Conservation (phyloP, 2,329 filamentous ascomycete genomes). For the Saccharata proteae region DNA sequence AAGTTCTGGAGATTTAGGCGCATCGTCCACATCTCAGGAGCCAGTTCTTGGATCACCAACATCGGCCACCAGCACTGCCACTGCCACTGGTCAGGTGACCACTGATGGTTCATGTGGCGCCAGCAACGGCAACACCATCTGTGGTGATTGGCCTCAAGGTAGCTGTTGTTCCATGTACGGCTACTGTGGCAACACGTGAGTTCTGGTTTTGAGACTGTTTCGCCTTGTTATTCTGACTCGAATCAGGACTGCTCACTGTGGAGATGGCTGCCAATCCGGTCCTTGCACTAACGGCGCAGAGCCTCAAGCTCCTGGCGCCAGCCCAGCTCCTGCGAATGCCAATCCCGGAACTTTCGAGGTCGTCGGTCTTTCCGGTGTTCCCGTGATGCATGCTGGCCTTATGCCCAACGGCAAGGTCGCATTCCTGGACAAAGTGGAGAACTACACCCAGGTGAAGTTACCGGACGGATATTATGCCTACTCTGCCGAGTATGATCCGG, state of each 20-base stretch:
- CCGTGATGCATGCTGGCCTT: slow-evolving; percentile 50
- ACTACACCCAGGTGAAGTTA: slow-evolving; percentile 46
- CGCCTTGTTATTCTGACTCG: too few relatives aligned
- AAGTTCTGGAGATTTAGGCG: slow-evolving; percentile 14
- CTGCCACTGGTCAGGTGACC: slow-evolving; percentile 21
- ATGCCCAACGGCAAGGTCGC: slow-evolving; percentile 47
- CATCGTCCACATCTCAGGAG: slow-evolving; percentile 11
- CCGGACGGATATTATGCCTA: slow-evolving; percentile 45
- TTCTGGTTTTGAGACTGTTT: not conserved
- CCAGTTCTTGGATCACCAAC: slow-evolving; percentile 25
- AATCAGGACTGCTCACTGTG: slow-evolving; percentile 39
- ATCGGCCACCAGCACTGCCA: slow-evolving; percentile 10
- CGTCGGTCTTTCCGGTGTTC: slow-evolving; percentile 46
- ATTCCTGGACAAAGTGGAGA: slow-evolving; percentile 52
- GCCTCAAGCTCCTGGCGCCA: slow-evolving; percentile 28
- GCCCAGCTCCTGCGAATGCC: slow-evolving; percentile 33
- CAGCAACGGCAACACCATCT: slow-evolving; percentile 36
- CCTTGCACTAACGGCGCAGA: slow-evolving; percentile 33
- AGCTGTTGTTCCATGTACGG: slow-evolving; percentile 47
- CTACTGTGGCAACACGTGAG: slow-evolving; percentile 35
- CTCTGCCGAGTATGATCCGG: slow-evolving; percentile 47
- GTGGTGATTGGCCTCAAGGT: slow-evolving; percentile 40
- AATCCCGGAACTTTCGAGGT: slow-evolving; percentile 37
- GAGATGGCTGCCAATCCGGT: slow-evolving; percentile 44
- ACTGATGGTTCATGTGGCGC: slow-evolving; percentile 44